Evolutionary conservation across 2,329 filamentous ascomycete species (phyloP).

Genomic region (Emericellopsis cladophorae): DNA sequence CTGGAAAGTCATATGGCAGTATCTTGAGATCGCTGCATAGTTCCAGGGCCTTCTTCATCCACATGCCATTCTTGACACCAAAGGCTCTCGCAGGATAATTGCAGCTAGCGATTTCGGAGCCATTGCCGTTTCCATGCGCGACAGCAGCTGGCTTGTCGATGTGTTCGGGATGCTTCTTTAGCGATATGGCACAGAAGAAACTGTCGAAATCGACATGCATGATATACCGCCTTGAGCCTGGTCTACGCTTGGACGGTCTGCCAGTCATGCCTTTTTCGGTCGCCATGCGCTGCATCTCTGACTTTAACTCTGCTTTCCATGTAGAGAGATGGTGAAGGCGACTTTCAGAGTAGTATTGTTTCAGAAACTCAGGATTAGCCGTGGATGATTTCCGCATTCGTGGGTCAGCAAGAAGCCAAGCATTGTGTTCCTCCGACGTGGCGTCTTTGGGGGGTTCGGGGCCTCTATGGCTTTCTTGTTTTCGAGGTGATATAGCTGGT

Average conservation of each 20-base stretch:
- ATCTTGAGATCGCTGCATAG: constrained; percentile 78
- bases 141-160: constrained; percentile 74
- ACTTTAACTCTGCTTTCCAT: constrained; percentile 93
- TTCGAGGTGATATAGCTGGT: neutral
- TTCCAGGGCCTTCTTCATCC: constrained; percentile 86
- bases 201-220: constrained; percentile 97
- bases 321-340: constrained; percentile 88
- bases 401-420: constrained; percentile 70
- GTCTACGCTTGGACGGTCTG: constrained; percentile 31
- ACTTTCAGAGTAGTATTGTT: constrained; percentile 92
- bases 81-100: constrained; percentile 83
- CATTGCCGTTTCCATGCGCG: constrained; percentile 72
- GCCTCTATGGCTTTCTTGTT: neutral
- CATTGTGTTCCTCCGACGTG: constrained; percentile 90
- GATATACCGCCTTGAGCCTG: constrained; percentile 64
- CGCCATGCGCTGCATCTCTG: constrained; percentile 70
- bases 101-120: constrained; percentile 93
- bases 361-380: constrained; percentile 83
- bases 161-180: constrained; percentile 63
- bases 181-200: constrained; percentile 91
- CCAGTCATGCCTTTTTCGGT: constrained; percentile 46
- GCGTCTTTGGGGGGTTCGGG: constrained; percentile 40
- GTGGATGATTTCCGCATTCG: constrained; percentile 79
- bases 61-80: constrained; percentile 96
- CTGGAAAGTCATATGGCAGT: constrained; percentile 89